phyloP scores from a whole-genome alignment of 306 rosid genomes.

The Rosa rugosa region DNA sequence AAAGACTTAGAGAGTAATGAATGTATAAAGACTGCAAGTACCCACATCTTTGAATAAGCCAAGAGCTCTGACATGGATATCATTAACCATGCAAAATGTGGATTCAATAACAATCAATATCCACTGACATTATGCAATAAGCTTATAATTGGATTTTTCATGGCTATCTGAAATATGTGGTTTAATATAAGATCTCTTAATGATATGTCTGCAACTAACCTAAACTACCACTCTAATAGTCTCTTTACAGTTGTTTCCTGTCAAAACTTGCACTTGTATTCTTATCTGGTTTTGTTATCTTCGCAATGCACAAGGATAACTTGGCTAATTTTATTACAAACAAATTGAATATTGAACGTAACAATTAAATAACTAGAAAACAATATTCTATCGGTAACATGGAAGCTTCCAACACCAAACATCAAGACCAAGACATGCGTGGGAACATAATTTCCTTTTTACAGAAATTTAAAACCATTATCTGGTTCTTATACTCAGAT shows the following conservation, averaged over 20 bases:
- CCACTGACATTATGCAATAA: not conserved
- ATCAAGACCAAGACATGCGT: not conserved
- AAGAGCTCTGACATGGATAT: not conserved
- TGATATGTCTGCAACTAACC: not conserved
- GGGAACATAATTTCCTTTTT: not conserved
- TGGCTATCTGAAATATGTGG: not conserved
- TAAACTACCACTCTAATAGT: not conserved
- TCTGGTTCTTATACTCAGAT: not conserved
- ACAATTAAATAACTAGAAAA: not conserved
- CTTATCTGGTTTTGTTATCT: not conserved
- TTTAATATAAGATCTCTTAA: not conserved
- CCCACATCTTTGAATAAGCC: not conserved
- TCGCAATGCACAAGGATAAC: not conserved
- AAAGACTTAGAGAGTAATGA: constrained; percentile 12
- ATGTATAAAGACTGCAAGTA: not conserved
- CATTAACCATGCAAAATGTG: not conserved
- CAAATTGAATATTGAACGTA: no score
- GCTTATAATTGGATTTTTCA: not conserved
- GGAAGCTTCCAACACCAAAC: not conserved
- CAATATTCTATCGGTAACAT: not conserved
- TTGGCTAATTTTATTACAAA: not conserved
- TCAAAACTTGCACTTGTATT: not conserved
- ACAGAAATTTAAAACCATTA: not conserved
- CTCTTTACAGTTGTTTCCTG: not conserved
- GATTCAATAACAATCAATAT: not conserved